Evolutionary conservation across 1,284 basidiomycete genomes (phyloP).

Genomic region (Leccinum pallidistipes): DNA sequence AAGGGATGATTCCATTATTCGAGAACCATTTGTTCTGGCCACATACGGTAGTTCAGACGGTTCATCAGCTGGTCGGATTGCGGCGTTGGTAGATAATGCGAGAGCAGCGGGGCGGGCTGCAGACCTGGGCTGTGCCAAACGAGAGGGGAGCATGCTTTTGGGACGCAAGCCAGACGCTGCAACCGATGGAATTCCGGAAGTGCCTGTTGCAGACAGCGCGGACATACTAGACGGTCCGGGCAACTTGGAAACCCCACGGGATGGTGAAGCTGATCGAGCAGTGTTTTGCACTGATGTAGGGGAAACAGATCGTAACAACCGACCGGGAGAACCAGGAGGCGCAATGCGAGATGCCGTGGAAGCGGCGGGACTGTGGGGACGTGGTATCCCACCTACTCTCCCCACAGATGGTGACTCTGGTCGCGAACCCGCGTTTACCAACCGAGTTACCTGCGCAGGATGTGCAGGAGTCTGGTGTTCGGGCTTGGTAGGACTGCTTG

Average conservation of each 20-base stretch:
- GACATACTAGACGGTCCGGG: constrained; percentile 23
- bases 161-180: constrained; percentile 55
- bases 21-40: constrained; percentile 24
- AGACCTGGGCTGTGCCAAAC: constrained; percentile 60
- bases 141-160: constrained; percentile 69
- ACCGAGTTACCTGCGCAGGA: constrained; percentile 50
- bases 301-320: constrained; percentile 49
- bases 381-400: constrained; percentile 45
- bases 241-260: constrained; percentile 27
- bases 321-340: constrained; percentile 63
- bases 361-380: constrained; percentile 66
- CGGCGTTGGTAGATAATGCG: constrained; percentile 21
- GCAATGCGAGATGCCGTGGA: constrained; percentile 52
- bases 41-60: constrained; percentile 34
- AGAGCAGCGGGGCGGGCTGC: constrained; percentile 28
- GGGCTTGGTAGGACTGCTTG: constrained; percentile 51
- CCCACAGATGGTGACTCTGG: constrained; percentile 58
- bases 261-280: constrained; percentile 51
- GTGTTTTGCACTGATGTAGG: constrained; percentile 41
- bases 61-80: constrained; percentile 26
- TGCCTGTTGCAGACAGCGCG: constrained; percentile 36
- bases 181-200: constrained; percentile 37
- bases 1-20: constrained; percentile 12
- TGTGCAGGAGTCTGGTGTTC: constrained; percentile 39
- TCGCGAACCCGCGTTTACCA: constrained; percentile 48